Base-by-base conservation (phyloP, 768 basidiomycete genomes). In the Trametes cingulata region DNA sequence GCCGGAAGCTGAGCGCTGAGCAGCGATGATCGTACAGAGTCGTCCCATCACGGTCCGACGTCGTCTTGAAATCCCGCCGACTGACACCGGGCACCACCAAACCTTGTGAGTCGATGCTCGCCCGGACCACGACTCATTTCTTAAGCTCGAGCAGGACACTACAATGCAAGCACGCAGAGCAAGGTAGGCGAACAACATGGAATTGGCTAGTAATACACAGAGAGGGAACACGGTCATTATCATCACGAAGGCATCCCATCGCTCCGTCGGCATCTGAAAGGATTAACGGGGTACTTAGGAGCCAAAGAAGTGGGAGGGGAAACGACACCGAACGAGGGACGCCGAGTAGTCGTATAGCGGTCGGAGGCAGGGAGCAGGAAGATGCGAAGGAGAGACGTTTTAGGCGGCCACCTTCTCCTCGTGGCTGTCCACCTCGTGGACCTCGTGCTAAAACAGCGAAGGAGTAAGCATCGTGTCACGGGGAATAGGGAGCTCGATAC, bases 341-440 rank as follows among this genome's bases (percentile, higher is more conserved):
- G 29, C 33, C 50, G 37, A 17, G 51, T 39, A 22, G 35, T 37
- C 15, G 29, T 33, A 8, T 9, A n/a, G 14, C 36, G 35, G 20
- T 29, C 33, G 6, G 12, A 17, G 52, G 39, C 24, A 53, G 17
- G 27, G n/a, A 24, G 6, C 17, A 19, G 42, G 19, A 37, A 9
- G 9, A 15, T n/a, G 20, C 17, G n/a, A 9, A 7, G 4, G 41
- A 40, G 52, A 43, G 25, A 25, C 13, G 48, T 45, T 45, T 45
- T 45, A 45, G n/a, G 33, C 33, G 12, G 4, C 39, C 6, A 33
- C 14, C 51, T 59, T 59, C 51, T 59, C 58, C 42, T 59, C 58
- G 58, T 20, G 58, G 58, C 58, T 59, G 14, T 52, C 58, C 42
- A 59, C 58, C 37, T 59, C 58, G 50, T 59, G 51, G 19, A 59